Evolutionary conservation across 1,284 basidiomycete genomes (phyloP).

Genomic region (Trametes sp.): DNA sequence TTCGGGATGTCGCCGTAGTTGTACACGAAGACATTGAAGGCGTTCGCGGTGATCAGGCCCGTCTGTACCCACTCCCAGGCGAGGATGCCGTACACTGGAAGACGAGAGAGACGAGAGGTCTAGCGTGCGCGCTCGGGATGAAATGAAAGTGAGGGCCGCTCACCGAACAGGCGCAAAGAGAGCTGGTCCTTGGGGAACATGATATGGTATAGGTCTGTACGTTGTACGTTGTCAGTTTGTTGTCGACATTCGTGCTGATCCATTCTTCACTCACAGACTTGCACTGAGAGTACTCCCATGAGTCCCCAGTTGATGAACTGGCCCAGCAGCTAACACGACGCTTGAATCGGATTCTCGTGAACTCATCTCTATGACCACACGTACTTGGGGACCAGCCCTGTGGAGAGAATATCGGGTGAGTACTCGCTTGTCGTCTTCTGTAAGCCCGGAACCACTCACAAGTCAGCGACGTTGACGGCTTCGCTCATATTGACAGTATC

Average conservation of each 20-base stretch:
- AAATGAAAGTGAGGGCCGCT: background rate
- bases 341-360: no score
- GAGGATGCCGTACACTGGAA: conserved; percentile 28
- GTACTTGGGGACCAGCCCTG: background rate
- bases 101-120: background rate
- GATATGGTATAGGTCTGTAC: conserved; percentile 20
- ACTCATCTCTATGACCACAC: no score
- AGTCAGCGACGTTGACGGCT: background rate
- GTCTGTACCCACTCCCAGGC: conserved; percentile 29
- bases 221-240: background rate
- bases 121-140: no score
- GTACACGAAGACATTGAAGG: conserved; percentile 29
- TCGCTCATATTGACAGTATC: background rate
- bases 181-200: conserved; percentile 17
- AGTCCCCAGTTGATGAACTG: conserved; percentile 11
- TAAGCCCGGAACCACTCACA: no score
- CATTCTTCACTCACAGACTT: background rate
- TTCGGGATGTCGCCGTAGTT: conserved; percentile 22
- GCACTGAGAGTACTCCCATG: conserved; percentile 1
- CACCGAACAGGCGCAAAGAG: conserved; percentile 6
- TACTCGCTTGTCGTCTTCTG: no score
- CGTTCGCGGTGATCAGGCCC: conserved; percentile 22
- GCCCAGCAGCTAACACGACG: background rate
- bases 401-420: no score
- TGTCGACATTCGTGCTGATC: background rate